Base-by-base conservation (phyloP, 2,329 filamentous ascomycete genomes). In the Ascochyta clinopodiicola region DNA sequence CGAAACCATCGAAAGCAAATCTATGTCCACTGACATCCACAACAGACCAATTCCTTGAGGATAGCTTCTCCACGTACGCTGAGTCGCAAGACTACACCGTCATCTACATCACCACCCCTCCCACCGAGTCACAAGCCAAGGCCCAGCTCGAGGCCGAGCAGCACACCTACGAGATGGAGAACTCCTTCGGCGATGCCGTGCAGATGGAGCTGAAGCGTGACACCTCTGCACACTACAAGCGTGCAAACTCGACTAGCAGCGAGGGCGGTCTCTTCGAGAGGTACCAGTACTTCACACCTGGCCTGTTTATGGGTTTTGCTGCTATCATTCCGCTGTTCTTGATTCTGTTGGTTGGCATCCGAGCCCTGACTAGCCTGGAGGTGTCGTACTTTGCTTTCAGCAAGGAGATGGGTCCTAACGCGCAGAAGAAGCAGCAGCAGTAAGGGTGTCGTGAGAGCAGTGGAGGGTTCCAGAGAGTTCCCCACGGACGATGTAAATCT, bases 331-430 rank as follows among this genome's bases (percentile, higher is more conserved):
- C 96, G 35, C 82, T 96, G 44, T 77, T 96, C 57, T 79, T 85
- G 25, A 93, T 98, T 63, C 80, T 96, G 6, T 88, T 88, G 63
- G 88, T 93, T 52, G 95, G 89, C 13, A 79, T 98, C 51, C 85
- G 78, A 56, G 92, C 90, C 13, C 81, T 98, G 12, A 81, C 85
- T 6, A 94, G 91, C 64, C 82, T 99, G 17, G 84, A 97, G 75
- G 91, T 98, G 27, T 90, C 91, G 1, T 98, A 98, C 75, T 92
- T 90, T 60, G 92, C 95, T 1, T 99, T 98, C 73, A 94, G 96
- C 74, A 97, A 96, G 82, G 94, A 97, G 67, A 96, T 92, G 82
- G 91, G 92, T 0, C 91, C 92, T n/a, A 82, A 87, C 34, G 89
- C 89, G 29, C 91, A 96, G 78, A 96, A 93, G 86, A 96, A 86